Evolutionary conservation across 306 rosid species (phyloP).

Genomic region (Crotalaria pallida): DNA sequence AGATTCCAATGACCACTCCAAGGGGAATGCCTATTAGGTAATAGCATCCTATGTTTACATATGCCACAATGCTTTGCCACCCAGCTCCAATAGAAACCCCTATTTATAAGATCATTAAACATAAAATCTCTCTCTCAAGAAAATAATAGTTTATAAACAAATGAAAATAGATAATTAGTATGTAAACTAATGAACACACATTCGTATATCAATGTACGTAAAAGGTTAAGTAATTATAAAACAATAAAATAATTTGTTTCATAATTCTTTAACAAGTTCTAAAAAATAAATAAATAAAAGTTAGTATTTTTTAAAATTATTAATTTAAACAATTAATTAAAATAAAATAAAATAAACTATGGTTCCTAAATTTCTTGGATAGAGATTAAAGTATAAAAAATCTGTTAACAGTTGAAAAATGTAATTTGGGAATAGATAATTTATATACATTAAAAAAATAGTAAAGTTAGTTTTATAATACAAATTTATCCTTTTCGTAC

Average conservation of each 20-base stretch:
- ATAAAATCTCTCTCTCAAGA: neutral
- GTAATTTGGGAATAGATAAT: no score
- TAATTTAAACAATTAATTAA: no score
- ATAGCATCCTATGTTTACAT: constrained; percentile 42
- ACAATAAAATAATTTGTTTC: neutral
- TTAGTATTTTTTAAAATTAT: no score
- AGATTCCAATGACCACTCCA: constrained; percentile 32
- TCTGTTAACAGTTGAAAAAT: no score
- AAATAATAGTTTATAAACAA: neutral
- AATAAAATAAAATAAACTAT: no score
- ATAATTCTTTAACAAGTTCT: neutral
- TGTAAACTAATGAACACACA: neutral
- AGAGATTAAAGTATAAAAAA: neutral
- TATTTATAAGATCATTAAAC: neutral
- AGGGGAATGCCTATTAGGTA: constrained; percentile 41
- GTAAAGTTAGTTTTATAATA: no score
- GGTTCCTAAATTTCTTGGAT: no score
- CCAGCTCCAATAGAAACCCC: constrained; percentile 58
- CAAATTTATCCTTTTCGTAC: neutral
- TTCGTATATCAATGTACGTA: no score
- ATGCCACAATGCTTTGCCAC: constrained; percentile 42
- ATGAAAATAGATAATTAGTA: neutral
- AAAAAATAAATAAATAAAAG: no score
- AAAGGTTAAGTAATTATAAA: no score
- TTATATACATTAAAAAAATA: no score